Conservation (phyloP, 2,329 filamentous ascomycete species). For the Colletotrichum orbiculare region DNA sequence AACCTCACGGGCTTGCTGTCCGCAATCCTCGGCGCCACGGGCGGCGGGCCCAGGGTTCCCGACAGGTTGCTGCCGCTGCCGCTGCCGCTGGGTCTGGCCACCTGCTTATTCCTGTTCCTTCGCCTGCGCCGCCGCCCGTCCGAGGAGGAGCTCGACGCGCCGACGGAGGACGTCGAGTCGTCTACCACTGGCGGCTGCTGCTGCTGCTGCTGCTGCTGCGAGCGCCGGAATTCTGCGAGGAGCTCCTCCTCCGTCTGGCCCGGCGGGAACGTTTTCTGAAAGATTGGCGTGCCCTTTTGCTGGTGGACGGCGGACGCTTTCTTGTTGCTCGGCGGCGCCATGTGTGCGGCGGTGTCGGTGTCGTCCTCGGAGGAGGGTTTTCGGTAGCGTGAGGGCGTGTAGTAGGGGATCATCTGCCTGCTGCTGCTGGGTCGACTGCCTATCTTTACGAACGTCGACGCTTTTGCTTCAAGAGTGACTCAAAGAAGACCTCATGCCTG, state of each 20-base stretch:
- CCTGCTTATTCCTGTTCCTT: conserved; percentile 25
- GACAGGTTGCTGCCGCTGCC: neutral
- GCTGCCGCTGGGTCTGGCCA: neutral
- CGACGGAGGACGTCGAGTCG: conserved; percentile 36
- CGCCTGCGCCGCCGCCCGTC: conserved; percentile 20
- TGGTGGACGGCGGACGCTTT: neutral
- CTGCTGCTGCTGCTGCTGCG: neutral
- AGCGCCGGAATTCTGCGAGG: conserved; percentile 36
- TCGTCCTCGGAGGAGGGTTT: conserved; percentile 7
- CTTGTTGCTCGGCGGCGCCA: neutral
- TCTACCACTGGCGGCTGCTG: conserved; percentile 17
- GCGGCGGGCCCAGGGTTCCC: neutral
- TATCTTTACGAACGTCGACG: neutral
- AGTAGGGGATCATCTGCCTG: conserved; percentile 9
- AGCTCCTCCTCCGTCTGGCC: conserved; percentile 31
- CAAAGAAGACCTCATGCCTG: neutral
- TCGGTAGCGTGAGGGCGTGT: conserved; percentile 3
- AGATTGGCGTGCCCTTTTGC: neutral
- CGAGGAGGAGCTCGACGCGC: conserved; percentile 9
- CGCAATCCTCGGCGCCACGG: conserved; percentile 41
- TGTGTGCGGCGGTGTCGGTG: neutral
- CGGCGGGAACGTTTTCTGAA: too few relatives aligned
- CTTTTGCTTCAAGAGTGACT: neutral
- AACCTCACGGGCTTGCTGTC: conserved; percentile 73
- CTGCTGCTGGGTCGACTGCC: neutral